A percentile compares a stretch with the other conserved stretches of the same genome.
Evolutionary conservation across 768 basidiomycete species (phyloP).

Genomic region (Clavulina sp.): DNA sequence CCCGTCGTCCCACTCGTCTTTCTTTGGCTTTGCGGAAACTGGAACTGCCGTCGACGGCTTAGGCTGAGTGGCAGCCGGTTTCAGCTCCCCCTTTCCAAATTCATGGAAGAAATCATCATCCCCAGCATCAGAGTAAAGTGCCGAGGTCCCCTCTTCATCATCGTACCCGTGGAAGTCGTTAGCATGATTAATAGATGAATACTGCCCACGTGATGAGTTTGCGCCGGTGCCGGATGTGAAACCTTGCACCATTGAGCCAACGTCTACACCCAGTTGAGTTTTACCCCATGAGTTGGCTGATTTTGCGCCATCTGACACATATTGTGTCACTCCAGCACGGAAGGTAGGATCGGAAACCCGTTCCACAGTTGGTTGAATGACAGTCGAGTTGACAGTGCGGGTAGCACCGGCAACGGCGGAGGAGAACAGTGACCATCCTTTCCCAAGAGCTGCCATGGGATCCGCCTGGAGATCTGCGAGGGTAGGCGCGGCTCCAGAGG

Average conservation of each 20-base stretch:
- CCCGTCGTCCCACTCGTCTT: slow-evolving; percentile 28
- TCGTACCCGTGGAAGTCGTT: slow-evolving; percentile 3
- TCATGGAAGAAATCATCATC: slow-evolving; percentile 12
- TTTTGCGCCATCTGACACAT: slow-evolving; percentile 50
- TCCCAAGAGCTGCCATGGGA: slow-evolving; percentile 67
- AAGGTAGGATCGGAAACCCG: slow-evolving; percentile 65
- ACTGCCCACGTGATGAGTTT: slow-evolving; percentile 18
- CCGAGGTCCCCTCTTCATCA: slow-evolving; percentile 8
- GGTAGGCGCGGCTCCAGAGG: slow-evolving; percentile 64
- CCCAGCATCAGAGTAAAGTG: slow-evolving; percentile 8
- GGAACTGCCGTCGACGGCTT: slow-evolving; percentile 12
- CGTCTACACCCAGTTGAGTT: slow-evolving; percentile 63
- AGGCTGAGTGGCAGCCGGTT: neutral
- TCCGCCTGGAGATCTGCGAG: slow-evolving; percentile 72
- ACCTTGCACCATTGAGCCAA: slow-evolving; percentile 53
- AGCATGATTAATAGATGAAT: slow-evolving; percentile 17
- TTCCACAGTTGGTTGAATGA: slow-evolving; percentile 81
- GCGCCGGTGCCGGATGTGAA: slow-evolving; percentile 35
- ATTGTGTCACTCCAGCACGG: slow-evolving; percentile 55
- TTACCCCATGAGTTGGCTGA: slow-evolving; percentile 67
- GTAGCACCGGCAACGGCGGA: slow-evolving; percentile 67
- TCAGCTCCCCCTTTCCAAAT: neutral
- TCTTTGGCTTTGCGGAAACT: slow-evolving; percentile 14
- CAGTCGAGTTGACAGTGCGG: slow-evolving; percentile 61
- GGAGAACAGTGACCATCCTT: slow-evolving; percentile 94